Conservation (phyloP, 106 monocot genomes). For the Allium cepa region DNA sequence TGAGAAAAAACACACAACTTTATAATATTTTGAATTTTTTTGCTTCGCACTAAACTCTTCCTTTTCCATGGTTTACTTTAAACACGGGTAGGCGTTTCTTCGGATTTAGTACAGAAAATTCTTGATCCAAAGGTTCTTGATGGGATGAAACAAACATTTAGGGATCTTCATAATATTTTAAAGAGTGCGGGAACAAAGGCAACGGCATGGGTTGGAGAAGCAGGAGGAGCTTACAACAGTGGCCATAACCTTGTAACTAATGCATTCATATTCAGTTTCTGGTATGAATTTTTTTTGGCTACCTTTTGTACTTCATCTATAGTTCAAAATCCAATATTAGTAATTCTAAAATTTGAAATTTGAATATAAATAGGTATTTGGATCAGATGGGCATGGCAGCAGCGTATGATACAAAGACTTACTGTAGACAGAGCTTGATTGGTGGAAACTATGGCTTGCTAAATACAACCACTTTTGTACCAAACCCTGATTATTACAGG, state of each 20-base stretch:
- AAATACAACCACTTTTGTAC: conserved; percentile 51
- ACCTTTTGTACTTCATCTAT: too few species aligned
- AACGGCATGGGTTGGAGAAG: conserved; percentile 84
- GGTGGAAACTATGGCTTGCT: conserved; percentile 90
- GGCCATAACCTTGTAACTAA: conserved; percentile 68
- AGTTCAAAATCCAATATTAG: too few species aligned
- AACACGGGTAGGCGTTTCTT: conserved; percentile 44
- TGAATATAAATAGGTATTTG: conserved; percentile 39
- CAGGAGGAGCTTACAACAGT: conserved; percentile 92
- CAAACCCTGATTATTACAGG: conserved; percentile 97
- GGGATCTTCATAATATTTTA: conserved; percentile 43
- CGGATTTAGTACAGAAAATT: conserved; percentile 63
- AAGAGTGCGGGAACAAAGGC: conserved; percentile 31
- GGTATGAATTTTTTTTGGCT: conserved; percentile 18
- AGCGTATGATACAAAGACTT: conserved; percentile 68
- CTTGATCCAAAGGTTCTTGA: conserved; percentile 75
- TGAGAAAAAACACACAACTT: too few species aligned
- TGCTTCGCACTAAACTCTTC: too few species aligned
- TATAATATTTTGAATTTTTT: too few species aligned
- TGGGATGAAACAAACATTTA: conserved; percentile 44
- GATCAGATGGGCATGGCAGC: conserved; percentile 88
- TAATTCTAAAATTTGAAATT: too few species aligned
- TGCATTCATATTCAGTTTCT: conserved; percentile 82
- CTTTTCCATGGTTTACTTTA: too few species aligned
- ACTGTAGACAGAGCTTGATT: conserved; percentile 76